Base-by-base conservation (phyloP, 1,139 yeast species). In the Wickerhamomyces sp. region DNA sequence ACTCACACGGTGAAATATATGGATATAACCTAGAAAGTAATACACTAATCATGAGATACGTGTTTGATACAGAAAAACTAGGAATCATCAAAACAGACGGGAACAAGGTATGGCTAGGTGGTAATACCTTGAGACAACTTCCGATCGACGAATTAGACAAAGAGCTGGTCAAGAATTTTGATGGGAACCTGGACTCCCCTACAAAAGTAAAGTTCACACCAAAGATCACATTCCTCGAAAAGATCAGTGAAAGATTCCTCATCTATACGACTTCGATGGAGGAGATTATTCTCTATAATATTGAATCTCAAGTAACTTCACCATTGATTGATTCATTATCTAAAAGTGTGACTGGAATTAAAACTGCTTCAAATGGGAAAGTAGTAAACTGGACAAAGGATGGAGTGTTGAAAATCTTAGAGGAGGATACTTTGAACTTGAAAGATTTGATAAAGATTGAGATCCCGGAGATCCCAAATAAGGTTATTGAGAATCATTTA, bases 1-100 rank as follows among this genome's bases (percentile, higher is more conserved):
- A 81, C 0, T 73, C 71, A 40, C 54, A 58, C 9, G 75, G 76
- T 4, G 75, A 72, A 33, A 48, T 80, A 1, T 54, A 56, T 40
- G 52, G 50, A 7, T 54, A 52, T 41, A 50, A 44, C 34, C 42
- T 45, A 9, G 36, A 40, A 5, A 45, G 39, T 3, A 56, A 56
- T 38, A 6, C 48, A 2, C 44, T 58, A 31, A 45, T 37, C 3
- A 34, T 55, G 18, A 49, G 53, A 37, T 50, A 49, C 35, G 43
- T 38, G 6, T 45, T 50, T 29, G 39, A 39, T 6, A 42, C 45
- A 2, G 43, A 41, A 2, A 52, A 47, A 13, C 30, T 50, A 13
- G 61, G 60, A 29, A 54, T 48, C 1, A 36, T 58, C 4, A 18
- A 53, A 4, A 41, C 26, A 8, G 47, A 43, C 38, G 27, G 47